Evolutionary conservation across 257 asterid species (phyloP).

Genomic region (Schizonepeta tenuifolia): DNA sequence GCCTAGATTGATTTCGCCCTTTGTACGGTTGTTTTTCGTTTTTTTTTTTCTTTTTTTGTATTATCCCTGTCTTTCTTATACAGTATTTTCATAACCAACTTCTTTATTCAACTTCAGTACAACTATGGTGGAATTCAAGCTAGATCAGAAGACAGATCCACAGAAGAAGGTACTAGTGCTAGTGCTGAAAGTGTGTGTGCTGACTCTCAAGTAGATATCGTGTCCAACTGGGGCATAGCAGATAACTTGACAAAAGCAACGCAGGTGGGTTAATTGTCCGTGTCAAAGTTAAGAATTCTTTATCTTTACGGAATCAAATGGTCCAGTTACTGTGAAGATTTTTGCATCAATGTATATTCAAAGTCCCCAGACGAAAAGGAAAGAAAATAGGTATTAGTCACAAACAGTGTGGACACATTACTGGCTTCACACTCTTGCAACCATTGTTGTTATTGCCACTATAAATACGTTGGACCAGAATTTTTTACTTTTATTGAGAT

Average conservation of each 20-base stretch:
- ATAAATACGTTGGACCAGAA: constrained; percentile 1
- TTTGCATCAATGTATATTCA: constrained; percentile 5
- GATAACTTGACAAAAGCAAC: constrained; percentile 73
- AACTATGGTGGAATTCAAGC: constrained; percentile 97
- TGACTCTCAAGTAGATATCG: constrained; percentile 69
- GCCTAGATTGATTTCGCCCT: not conserved
- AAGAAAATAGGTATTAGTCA: constrained; percentile 18
- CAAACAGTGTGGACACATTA: constrained; percentile 15
- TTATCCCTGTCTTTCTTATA: constrained; percentile 26
- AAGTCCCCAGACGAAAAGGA: not conserved
- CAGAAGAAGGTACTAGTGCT: constrained; percentile 52
- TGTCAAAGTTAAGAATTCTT: constrained; percentile 24
- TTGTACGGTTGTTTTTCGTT: not conserved
- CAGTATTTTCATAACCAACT: constrained; percentile 1
- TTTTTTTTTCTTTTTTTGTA: not conserved
- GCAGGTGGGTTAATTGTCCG: constrained; percentile 59
- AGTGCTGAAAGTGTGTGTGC: constrained; percentile 41
- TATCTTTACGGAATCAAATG: constrained; percentile 18
- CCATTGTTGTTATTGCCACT: constrained; percentile 5
- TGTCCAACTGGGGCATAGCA: constrained; percentile 87
- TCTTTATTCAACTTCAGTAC: constrained; percentile 52
- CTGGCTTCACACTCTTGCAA: constrained; percentile 10
- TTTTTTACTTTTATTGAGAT: not conserved
- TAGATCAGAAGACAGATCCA: constrained; percentile 50
- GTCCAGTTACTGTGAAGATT: constrained; percentile 19